Conservation (phyloP, 108 stramenopile genomes). For the Halocafeteria seosinensis region DNA sequence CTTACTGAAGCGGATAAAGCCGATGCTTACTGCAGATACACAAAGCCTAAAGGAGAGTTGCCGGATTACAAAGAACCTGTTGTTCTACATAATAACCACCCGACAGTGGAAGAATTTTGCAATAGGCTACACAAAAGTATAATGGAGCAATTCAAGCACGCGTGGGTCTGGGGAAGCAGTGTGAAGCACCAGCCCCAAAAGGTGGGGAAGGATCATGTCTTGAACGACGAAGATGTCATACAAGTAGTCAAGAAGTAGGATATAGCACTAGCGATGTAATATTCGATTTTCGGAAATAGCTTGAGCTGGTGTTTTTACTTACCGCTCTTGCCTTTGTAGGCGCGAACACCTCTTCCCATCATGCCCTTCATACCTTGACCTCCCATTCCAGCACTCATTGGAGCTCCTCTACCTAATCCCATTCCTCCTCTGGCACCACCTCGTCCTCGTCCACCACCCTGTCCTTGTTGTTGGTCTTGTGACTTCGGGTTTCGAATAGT, state of each 20-base stretch:
- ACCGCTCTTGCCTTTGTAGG: constrained; percentile 10
- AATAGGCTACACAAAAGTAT: constrained; percentile 68
- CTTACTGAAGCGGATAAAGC: too few species aligned
- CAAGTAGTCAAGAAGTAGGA: constrained; percentile 58
- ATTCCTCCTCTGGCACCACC: too few species aligned
- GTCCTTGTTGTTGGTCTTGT: constrained; percentile 51
- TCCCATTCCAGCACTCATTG: constrained; percentile 14
- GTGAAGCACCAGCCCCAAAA: constrained; percentile 94
- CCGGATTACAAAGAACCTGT: constrained; percentile 93
- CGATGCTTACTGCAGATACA: too few species aligned
- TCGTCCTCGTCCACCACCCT: constrained; percentile 41
- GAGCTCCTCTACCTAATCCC: constrained; percentile 32
- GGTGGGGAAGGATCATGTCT: constrained; percentile 79
- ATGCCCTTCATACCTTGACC: constrained; percentile 18
- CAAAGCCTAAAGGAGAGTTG: constrained; percentile 91
- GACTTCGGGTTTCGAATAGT: constrained; percentile 85
- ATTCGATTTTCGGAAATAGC: too few species aligned
- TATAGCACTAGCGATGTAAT: too few species aligned
- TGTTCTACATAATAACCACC: constrained; percentile 77
- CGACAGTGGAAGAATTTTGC: constrained; percentile 87
- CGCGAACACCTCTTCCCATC: constrained; percentile 12
- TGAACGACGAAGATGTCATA: constrained; percentile 87
- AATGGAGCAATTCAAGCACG: constrained; percentile 65
- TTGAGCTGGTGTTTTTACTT: constrained; percentile 1
- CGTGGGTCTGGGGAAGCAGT: constrained; percentile 77